Conservation (phyloP, 495 filamentous ascomycete species). For the Talaromyces trachyspermus region DNA sequence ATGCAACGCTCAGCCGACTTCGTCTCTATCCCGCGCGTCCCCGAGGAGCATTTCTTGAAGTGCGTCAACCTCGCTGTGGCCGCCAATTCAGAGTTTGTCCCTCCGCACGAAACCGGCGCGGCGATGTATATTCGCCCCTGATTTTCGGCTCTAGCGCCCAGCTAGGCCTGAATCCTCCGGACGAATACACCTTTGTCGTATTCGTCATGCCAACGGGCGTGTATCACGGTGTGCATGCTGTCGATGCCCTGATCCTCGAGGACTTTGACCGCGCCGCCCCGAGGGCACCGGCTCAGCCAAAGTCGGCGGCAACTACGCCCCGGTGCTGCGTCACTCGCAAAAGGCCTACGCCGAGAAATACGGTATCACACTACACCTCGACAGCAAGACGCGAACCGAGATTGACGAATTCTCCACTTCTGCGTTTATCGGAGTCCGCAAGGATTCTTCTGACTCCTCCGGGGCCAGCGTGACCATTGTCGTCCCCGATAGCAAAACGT, state of each 20-base stretch:
- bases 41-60: conserved; percentile 61
- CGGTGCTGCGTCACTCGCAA: conserved; percentile 73
- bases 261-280: conserved; percentile 70
- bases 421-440: conserved; percentile 71
- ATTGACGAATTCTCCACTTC: conserved; percentile 89
- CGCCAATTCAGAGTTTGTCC: conserved; percentile 81
- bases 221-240: conserved; percentile 78
- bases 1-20: conserved; percentile 70
- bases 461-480: conserved; percentile 59
- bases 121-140: conserved; percentile 86
- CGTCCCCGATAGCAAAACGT: conserved; percentile 74
- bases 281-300: conserved; percentile 69
- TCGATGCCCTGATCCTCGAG: conserved; percentile 71
- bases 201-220: conserved; percentile 82
- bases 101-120: conserved; percentile 73
- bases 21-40: conserved; percentile 71
- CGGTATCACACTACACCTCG: conserved; percentile 81
- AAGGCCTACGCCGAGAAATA: conserved; percentile 63
- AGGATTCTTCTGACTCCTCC: conserved; percentile 31
- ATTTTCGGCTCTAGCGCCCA: conserved; percentile 80
- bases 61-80: conserved; percentile 73
- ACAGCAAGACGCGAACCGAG: conserved; percentile 68
- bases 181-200: conserved; percentile 83
- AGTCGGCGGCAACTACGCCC: conserved; percentile 76
- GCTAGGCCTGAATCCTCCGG: conserved; percentile 70